phyloP scores from a whole-genome alignment of 2,329 filamentous ascomycete genomes.

The Pseudocercospora eumusae region DNA sequence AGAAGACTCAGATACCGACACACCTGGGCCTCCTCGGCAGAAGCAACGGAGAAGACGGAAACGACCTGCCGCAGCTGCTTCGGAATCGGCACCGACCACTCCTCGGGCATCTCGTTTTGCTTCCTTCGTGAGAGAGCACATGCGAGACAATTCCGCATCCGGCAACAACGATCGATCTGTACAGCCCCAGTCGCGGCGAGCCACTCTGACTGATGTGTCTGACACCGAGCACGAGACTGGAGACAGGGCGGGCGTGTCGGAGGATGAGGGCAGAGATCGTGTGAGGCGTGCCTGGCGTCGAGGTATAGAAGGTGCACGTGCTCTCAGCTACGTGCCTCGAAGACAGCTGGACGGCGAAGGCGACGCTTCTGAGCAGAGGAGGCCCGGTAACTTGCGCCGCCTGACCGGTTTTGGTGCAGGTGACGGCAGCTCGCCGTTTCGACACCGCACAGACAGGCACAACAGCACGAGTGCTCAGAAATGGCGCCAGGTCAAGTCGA shows the following conservation, averaged over 20 bases:
- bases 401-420: constrained; percentile 50
- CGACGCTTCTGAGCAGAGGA: constrained; percentile 41
- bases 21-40: constrained; percentile 50
- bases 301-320: constrained; percentile 50
- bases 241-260: constrained; percentile 47
- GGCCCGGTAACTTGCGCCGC: constrained; percentile 50
- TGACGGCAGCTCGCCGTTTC: constrained; percentile 44
- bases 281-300: constrained; percentile 51
- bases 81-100: constrained; percentile 68
- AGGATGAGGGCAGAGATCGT: constrained; percentile 54
- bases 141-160: constrained; percentile 47
- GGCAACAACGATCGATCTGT: constrained; percentile 60
- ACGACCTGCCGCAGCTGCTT: constrained; percentile 57
- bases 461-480: constrained; percentile 65
- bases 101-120: constrained; percentile 56
- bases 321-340: constrained; percentile 47
- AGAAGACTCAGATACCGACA: constrained; percentile 47
- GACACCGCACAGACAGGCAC: constrained; percentile 49
- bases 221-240: constrained; percentile 43
- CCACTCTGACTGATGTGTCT: constrained; percentile 45
- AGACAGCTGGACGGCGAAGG: constrained; percentile 37
- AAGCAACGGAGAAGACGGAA: constrained; percentile 67
- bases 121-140: constrained; percentile 51
- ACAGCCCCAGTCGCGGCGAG: constrained; percentile 55
- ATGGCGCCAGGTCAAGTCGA: constrained; percentile 92